Evolutionary conservation across 768 basidiomycete species (phyloP).

Genomic region (Leccinum uliginosum): DNA sequence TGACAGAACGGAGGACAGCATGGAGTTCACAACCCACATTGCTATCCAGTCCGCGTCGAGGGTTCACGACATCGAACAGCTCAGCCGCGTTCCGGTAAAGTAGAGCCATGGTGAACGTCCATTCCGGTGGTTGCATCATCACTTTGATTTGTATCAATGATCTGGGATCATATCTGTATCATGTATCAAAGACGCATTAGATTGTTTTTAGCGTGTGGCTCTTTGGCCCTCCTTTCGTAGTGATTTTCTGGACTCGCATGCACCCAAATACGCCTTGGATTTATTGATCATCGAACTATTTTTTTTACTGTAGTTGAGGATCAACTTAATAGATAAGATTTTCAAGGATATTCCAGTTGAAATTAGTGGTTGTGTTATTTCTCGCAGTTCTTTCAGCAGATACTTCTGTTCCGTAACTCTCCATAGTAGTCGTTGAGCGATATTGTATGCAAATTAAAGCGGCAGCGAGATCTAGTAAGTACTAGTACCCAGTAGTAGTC

Average conservation of each 20-base stretch:
- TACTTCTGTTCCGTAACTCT: too few species aligned
- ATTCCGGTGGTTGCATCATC: not conserved
- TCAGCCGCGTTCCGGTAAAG: not conserved
- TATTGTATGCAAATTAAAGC: too few species aligned
- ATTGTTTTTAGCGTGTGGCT: not conserved
- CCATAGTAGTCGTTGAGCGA: too few species aligned
- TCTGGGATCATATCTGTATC: not conserved
- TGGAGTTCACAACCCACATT: constrained; percentile 12
- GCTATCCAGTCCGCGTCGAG: not conserved
- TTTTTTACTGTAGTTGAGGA: not conserved
- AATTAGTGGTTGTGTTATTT: too few species aligned
- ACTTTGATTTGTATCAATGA: not conserved
- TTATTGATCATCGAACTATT: not conserved
- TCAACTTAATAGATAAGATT: not conserved
- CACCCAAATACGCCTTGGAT: not conserved
- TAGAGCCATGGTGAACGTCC: not conserved
- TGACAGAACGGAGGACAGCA: not conserved
- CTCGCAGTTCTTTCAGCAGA: too few species aligned
- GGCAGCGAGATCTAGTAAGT: too few species aligned
- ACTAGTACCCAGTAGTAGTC: too few species aligned
- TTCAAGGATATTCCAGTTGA: not conserved
- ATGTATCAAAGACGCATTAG: not conserved
- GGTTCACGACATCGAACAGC: not conserved
- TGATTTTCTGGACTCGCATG: not conserved
- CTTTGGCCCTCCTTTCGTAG: not conserved